Evolutionary conservation across 148 eudicot genomes (phyloP).

Genomic region (Rhododendron henanense): DNA sequence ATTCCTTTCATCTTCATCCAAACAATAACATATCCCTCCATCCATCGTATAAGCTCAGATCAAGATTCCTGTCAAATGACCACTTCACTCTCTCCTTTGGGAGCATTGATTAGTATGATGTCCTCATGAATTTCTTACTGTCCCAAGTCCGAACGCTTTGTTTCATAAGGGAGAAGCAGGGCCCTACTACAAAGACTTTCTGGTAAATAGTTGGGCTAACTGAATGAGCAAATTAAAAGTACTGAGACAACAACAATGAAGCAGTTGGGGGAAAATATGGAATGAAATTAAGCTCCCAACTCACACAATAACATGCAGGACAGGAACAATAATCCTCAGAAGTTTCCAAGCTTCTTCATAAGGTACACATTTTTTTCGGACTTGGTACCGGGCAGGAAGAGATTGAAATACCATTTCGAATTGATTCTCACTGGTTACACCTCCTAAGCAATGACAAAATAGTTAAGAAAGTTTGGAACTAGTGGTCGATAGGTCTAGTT

Average conservation of each 20-base stretch:
- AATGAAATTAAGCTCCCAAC: background rate
- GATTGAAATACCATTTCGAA: background rate
- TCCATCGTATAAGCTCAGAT: background rate
- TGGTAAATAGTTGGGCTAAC: background rate
- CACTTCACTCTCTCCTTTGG: background rate
- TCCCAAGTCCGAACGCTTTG: background rate
- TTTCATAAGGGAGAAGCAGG: background rate
- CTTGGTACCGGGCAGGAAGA: background rate
- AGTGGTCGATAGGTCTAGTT: background rate
- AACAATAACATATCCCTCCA: background rate
- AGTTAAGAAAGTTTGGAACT: background rate
- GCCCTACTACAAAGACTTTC: background rate
- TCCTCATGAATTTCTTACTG: background rate
- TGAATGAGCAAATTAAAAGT: background rate
- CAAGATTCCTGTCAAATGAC: background rate
- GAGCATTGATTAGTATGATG: background rate
- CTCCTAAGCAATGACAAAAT: background rate
- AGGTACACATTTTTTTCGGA: background rate
- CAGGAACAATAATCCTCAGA: background rate
- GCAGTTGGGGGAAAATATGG: background rate
- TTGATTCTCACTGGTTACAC: background rate
- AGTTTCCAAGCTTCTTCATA: background rate
- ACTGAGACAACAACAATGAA: background rate
- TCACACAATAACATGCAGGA: background rate
- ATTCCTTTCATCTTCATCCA: background rate